A percentile compares a stretch with the other conserved stretches of the same genome.
Conservation (phyloP, 176 grass and related monocot genomes). For the Otatea glauca region DNA sequence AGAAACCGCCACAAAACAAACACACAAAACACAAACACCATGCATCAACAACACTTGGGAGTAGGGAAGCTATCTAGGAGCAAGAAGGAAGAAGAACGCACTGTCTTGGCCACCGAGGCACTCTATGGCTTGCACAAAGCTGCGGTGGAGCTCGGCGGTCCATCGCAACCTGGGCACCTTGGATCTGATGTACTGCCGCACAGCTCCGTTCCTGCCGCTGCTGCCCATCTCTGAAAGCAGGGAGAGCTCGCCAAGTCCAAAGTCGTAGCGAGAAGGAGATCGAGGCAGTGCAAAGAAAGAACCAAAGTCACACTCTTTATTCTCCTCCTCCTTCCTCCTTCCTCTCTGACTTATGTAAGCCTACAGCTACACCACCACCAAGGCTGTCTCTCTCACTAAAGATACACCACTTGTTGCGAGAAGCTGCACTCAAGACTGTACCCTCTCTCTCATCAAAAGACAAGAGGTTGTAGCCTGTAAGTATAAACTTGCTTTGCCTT, state of each 20-base stretch:
- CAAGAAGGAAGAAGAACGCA: slow-evolving; percentile 40
- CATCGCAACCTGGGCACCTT: slow-evolving; percentile 75
- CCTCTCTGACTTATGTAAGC: slow-evolving; percentile 7
- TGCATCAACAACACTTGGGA: neutral
- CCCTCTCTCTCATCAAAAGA: neutral
- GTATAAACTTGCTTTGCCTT: slow-evolving; percentile 4
- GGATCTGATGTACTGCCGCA: slow-evolving; percentile 79
- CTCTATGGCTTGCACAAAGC: slow-evolving; percentile 72
- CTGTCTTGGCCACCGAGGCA: slow-evolving; percentile 79
- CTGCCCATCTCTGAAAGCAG: slow-evolving; percentile 26
- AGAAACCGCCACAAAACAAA: neutral
- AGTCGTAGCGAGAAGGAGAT: slow-evolving; percentile 8
- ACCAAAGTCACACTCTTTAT: slow-evolving; percentile 50
- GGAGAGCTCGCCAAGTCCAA: too few relatives aligned
- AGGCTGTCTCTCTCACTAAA: neutral
- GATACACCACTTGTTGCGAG: slow-evolving; percentile 25
- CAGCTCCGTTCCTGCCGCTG: slow-evolving; percentile 62
- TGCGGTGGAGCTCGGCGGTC: slow-evolving; percentile 76
- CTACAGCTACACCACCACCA: neutral
- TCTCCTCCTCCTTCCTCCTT: neutral
- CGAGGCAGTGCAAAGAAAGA: slow-evolving; percentile 25
- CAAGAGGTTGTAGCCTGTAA: neutral
- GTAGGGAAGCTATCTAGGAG: neutral
- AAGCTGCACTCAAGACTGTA: neutral
- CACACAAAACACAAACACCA: neutral